Evolutionary conservation across 257 asterid species (phyloP), one percentile per base, ranked within the genome.

Genomic region (Capsicum pubescens): DNA sequence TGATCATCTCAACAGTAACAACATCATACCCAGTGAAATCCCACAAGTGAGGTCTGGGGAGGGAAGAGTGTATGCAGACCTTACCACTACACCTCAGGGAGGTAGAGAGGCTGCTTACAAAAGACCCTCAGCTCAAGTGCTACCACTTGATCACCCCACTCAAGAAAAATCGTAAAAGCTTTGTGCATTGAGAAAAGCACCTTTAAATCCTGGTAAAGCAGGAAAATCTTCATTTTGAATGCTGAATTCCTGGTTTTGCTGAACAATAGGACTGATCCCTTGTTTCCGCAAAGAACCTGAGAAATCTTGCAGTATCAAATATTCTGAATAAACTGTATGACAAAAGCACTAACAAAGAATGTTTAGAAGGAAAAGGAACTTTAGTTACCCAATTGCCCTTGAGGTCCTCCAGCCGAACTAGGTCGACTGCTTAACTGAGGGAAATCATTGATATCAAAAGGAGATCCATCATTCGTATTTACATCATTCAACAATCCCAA

Each of bases 161-260:
- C 57, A 54, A 76, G 81, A 77, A 64, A 77, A 46, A 71, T 71
- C 9, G 36, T n/a, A 71, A n/a, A 15, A 52, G 63, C 26, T 77
- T 54, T 77, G 64, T 54, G 26, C 32, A 77, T 54, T 57, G 26
- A 26, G 32, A 77, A 52, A 55, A 84, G 83, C 88, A 95, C 99
- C 99, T 95, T 91, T 92, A 86, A 87, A 95, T 88, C 97, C 98
- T 12, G 98, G 97, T 90, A 94, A 90, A 86, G 99, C 98, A 70
- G 99, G 98, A 83, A 95, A 95, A 89, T 95, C 99, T 93, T 95
- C 99, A 91, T 92, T 95, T 85, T 94, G 99, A 87, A 95, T 95
- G 90, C 99, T 94, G 91, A 95, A 95, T 86, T 94, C 98, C 87
- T 92, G 98, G 86, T 93, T 95, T 89, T 93, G 99, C 88, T 94